phyloP scores from a whole-genome alignment of 768 basidiomycete species.

The Panaeolus cyanescens region DNA sequence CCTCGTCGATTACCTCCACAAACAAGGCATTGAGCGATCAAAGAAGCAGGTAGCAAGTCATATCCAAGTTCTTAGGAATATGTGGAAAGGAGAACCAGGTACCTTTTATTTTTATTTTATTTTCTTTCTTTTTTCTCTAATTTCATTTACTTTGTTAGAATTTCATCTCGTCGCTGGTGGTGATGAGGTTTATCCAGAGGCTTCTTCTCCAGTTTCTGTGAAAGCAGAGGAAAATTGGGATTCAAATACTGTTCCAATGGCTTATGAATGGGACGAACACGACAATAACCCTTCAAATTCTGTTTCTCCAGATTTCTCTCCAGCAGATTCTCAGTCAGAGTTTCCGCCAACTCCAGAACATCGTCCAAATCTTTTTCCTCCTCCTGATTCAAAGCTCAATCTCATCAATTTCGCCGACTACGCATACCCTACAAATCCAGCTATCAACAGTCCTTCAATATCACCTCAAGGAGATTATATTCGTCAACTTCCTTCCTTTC shows the following conservation, averaged over 20 bases:
- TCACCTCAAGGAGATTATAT: constrained; percentile 31
- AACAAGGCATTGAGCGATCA: constrained; percentile 66
- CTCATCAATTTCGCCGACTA: constrained; percentile 15
- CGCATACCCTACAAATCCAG: constrained; percentile 15
- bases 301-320: constrained; percentile 48
- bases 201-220: constrained; percentile 46
- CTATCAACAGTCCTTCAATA: constrained; percentile 28
- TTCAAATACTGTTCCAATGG: constrained; percentile 35
- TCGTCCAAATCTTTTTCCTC: constrained; percentile 30
- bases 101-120: constrained; percentile 15
- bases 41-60: constrained; percentile 93
- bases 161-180: constrained; percentile 81
- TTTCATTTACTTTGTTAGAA: constrained; percentile 40
- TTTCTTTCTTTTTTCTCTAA: constrained; percentile 12
- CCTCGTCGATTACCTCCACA: constrained; percentile 78
- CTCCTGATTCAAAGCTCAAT: constrained; percentile 20
- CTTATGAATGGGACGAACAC: constrained; percentile 46
- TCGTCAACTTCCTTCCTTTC: constrained; percentile 23
- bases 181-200: constrained; percentile 66
- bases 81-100: constrained; percentile 88
- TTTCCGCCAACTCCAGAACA: constrained; percentile 49
- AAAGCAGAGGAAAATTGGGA: constrained; percentile 61
- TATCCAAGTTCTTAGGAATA: constrained; percentile 81
- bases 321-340: constrained; percentile 43
- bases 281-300: constrained; percentile 38